Percentiles rank a stretch among this genome's conserved stretches.
Conservation (phyloP, 1,284 basidiomycete genomes). For the Pseudomicrostroma phylloplanum region DNA sequence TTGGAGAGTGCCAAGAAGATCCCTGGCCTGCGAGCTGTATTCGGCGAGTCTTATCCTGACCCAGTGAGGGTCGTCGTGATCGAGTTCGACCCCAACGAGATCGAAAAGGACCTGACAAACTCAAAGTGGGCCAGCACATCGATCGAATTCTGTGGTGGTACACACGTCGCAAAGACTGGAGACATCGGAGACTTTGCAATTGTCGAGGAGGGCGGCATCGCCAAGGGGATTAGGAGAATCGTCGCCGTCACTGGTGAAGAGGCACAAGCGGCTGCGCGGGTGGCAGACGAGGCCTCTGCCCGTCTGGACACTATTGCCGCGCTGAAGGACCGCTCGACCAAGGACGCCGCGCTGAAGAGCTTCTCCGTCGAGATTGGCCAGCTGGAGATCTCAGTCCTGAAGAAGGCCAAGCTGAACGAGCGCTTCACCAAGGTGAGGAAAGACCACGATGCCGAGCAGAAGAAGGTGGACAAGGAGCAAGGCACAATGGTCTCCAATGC, state of each 20-base stretch:
- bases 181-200: constrained; percentile 95
- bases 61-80: constrained; percentile 91
- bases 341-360: constrained; percentile 76
- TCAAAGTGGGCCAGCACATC: constrained; percentile 83
- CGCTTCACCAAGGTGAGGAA: constrained; percentile 67
- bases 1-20: constrained; percentile 79
- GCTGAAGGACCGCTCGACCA: constrained; percentile 65
- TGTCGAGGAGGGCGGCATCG: constrained; percentile 91
- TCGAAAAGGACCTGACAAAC: constrained; percentile 75
- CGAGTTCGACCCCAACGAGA: constrained; percentile 78
- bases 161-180: constrained; percentile 88
- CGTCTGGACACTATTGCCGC: constrained; percentile 64
- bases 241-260: constrained; percentile 92
- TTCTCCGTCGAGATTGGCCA: constrained; percentile 81
- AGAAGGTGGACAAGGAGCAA: constrained; percentile 70
- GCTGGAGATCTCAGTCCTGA: constrained; percentile 77
- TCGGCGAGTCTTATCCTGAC: constrained; percentile 95
- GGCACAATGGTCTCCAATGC: constrained; percentile 77
- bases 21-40: constrained; percentile 87
- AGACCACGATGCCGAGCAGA: constrained; percentile 75
- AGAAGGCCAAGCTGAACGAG: constrained; percentile 75
- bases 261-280: constrained; percentile 70
- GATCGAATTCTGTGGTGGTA: constrained; percentile 96
- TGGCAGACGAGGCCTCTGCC: constrained; percentile 63
- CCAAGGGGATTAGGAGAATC: constrained; percentile 92